A percentile compares a stretch with the other conserved stretches of the same genome.
Evolutionary conservation across 305 asterid genomes (phyloP).

Genomic region (Fraxinus albicans): DNA sequence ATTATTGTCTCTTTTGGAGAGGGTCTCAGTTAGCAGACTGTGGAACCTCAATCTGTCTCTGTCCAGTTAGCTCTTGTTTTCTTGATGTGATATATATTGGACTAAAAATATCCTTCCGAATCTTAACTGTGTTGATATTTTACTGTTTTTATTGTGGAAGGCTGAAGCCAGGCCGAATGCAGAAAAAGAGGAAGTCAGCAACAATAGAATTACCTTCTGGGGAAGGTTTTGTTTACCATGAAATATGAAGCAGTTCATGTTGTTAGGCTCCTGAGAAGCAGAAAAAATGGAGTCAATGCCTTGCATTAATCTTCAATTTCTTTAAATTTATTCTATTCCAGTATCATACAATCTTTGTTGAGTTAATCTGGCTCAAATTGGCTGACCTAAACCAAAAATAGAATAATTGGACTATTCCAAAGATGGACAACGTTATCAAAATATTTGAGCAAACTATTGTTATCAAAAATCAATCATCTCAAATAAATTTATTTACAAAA

Average conservation of each 20-base stretch:
- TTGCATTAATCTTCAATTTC: not conserved
- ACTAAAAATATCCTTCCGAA: not conserved
- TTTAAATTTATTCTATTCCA: not conserved
- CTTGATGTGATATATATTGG: not conserved
- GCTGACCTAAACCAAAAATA: not conserved
- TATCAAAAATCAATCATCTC: too few species aligned
- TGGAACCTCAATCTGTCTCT: constrained; percentile 18
- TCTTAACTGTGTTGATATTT: not conserved
- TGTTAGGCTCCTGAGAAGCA: not conserved
- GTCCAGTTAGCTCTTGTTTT: constrained; percentile 1
- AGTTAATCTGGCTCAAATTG: not conserved
- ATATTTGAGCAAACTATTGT: too few species aligned
- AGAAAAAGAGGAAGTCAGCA: not conserved
- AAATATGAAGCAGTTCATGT: not conserved
- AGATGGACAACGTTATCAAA: too few species aligned
- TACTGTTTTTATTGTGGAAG: not conserved
- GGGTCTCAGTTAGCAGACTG: constrained; percentile 11
- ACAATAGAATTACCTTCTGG: not conserved
- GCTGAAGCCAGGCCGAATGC: not conserved
- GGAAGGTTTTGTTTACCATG: not conserved
- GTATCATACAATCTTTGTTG: not conserved
- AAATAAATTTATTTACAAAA: too few species aligned
- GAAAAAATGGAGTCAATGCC: not conserved
- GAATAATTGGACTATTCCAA: too few species aligned
- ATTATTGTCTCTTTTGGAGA: constrained; percentile 22